phyloP scores from a whole-genome alignment of 164 flowering plant species.

The Platanus orientalis region DNA sequence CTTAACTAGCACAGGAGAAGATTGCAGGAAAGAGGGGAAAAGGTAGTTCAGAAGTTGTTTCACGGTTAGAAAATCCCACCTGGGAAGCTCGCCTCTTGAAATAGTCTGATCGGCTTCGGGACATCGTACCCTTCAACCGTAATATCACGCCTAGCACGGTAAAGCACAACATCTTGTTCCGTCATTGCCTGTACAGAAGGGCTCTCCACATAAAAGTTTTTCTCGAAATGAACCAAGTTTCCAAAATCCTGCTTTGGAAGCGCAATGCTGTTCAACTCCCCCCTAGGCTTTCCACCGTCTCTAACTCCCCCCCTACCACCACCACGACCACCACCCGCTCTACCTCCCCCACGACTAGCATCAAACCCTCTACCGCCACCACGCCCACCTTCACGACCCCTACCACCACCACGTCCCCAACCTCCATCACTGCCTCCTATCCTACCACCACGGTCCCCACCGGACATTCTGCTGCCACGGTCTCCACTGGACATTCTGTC shows the following conservation, averaged over 20 bases:
- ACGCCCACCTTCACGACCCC: slow-evolving; percentile 34
- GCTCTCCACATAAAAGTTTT: slow-evolving; percentile 79
- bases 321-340: slow-evolving; percentile 29
- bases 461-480: too few relatives aligned
- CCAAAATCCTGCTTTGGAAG: slow-evolving; percentile 83
- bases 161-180: slow-evolving; percentile 59
- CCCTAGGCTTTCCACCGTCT: slow-evolving; percentile 34
- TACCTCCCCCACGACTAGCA: slow-evolving; percentile 7
- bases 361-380: background rate
- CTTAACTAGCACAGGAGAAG: background rate
- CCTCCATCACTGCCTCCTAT: slow-evolving; percentile 9
- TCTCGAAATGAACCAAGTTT: slow-evolving; percentile 74
- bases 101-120: slow-evolving; percentile 72
- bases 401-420: slow-evolving; percentile 14
- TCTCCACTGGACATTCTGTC: too few relatives aligned
- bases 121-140: slow-evolving; percentile 83
- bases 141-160: slow-evolving; percentile 67
- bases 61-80: slow-evolving; percentile 35
- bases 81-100: slow-evolving; percentile 81
- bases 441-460: too few relatives aligned
- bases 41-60: background rate
- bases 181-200: slow-evolving; percentile 68
- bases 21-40: too few relatives aligned
- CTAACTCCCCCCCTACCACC: slow-evolving; percentile 45
- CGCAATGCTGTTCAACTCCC: slow-evolving; percentile 55